Percentiles rank a stretch among this genome's conserved stretches.
Conservation (phyloP, 1,284 basidiomycete genomes). For the Tylopilus sp. region DNA sequence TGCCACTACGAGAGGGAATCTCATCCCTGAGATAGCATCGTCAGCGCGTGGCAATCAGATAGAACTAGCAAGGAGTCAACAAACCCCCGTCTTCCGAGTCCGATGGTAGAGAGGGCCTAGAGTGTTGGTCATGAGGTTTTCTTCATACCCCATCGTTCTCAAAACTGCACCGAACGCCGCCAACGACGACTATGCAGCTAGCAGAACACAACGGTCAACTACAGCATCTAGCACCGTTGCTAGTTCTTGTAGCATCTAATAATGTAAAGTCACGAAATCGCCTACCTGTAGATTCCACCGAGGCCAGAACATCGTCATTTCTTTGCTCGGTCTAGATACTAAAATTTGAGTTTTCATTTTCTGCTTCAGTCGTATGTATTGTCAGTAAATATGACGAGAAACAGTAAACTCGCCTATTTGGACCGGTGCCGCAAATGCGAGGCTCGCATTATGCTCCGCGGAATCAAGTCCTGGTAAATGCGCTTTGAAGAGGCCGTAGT, state of each 20-base stretch:
- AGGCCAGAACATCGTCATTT: neutral
- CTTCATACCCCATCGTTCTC: no score
- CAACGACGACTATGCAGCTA: neutral
- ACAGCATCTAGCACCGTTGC: neutral
- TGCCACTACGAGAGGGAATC: no score
- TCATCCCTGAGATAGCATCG: no score
- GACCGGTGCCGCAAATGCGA: neutral
- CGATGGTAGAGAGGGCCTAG: no score
- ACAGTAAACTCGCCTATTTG: neutral
- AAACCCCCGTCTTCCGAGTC: no score
- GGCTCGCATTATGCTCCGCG: neutral
- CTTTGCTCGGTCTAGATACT: neutral
- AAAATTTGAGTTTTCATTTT: neutral
- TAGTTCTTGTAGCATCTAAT: neutral
- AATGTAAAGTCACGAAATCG: neutral
- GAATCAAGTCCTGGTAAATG: neutral
- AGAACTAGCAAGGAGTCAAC: no score
- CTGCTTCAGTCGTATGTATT: neutral
- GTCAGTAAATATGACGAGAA: neutral
- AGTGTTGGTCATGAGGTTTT: no score
- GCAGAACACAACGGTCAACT: neutral
- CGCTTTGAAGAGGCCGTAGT: neutral
- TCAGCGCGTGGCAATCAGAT: no score
- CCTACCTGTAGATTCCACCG: constrained; percentile 1
- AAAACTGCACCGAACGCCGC: neutral